phyloP scores from a whole-genome alignment of 2,329 filamentous ascomycete genomes.

The Cryphonectria nitschkei region DNA sequence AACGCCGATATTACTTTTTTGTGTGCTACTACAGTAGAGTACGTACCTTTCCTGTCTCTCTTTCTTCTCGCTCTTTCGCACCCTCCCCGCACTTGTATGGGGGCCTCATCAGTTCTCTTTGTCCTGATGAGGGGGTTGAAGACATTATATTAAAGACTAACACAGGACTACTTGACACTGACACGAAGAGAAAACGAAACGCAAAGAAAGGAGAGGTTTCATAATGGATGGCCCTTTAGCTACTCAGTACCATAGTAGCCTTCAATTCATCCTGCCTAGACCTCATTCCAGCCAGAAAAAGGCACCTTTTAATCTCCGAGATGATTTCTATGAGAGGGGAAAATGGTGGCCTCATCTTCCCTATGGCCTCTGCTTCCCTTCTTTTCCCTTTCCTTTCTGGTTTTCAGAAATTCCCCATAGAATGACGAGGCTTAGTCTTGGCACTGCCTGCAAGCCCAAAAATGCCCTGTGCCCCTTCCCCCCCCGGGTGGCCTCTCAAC shows the following conservation, averaged over 20 bases:
- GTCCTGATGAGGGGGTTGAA: background rate
- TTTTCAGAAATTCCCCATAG: background rate
- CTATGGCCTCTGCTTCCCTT: background rate
- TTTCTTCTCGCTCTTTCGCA: background rate
- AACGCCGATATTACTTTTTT: slow-evolving; percentile 8
- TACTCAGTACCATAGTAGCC: background rate
- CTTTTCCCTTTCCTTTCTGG: background rate
- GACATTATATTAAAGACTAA: background rate
- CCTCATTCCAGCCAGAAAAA: background rate
- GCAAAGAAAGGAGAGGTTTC: background rate
- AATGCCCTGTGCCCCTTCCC: background rate
- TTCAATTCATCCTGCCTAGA: background rate
- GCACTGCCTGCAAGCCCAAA: slow-evolving; percentile 10
- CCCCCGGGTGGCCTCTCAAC: background rate
- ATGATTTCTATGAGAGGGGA: background rate
- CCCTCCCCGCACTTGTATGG: background rate
- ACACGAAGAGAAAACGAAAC: slow-evolving; percentile 1
- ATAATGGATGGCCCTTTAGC: background rate
- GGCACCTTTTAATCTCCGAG: slow-evolving; percentile 5
- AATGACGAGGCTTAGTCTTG: slow-evolving; percentile 30
- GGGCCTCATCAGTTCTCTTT: background rate
- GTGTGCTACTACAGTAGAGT: background rate
- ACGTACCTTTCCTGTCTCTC: background rate
- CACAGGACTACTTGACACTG: background rate
- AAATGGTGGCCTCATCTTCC: slow-evolving; percentile 3